Evolutionary conservation across 2,329 filamentous ascomycete species (phyloP).

Genomic region (Graphilbum ipis-grandicollis): DNA sequence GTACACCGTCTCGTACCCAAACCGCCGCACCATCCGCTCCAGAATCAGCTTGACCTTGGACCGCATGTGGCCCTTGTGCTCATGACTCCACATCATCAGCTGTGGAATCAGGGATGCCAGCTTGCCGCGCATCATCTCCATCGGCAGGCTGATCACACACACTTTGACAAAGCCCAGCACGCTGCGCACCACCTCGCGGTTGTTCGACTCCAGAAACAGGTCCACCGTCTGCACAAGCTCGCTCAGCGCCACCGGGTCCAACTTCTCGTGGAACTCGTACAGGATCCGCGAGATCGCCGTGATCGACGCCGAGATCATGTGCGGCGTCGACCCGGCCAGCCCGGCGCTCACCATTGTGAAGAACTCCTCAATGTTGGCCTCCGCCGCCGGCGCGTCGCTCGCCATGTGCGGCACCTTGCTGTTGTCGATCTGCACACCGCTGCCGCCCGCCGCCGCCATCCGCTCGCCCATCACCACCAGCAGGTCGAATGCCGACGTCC

Average conservation of each 20-base stretch:
- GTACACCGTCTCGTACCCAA: constrained; percentile 69
- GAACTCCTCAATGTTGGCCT: constrained; percentile 81
- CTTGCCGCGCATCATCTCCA: constrained; percentile 60
- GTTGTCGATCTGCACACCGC: constrained; percentile 56
- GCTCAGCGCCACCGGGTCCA: constrained; percentile 52
- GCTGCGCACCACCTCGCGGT: constrained; percentile 88
- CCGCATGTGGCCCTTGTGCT: constrained; percentile 95
- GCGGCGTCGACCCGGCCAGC: constrained; percentile 77
- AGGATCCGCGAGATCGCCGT: constrained; percentile 86
- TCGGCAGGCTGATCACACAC: constrained; percentile 71
- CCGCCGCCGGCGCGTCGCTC: constrained; percentile 55
- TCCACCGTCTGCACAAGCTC: constrained; percentile 92
- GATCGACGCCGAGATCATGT: constrained; percentile 97
- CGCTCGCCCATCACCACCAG: constrained; percentile 77
- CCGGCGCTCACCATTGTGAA: constrained; percentile 97
- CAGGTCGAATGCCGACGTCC: constrained; percentile 77
- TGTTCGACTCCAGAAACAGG: constrained; percentile 89
- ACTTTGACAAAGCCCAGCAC: constrained; percentile 96
- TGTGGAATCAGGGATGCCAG: constrained; percentile 69
- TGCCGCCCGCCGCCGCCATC: constrained; percentile 49
- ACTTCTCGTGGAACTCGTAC: constrained; percentile 65
- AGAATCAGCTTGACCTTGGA: constrained; percentile 97
- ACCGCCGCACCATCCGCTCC: constrained; percentile 82
- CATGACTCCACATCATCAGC: constrained; percentile 88
- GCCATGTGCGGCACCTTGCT: constrained; percentile 79